A percentile compares a stretch with the other conserved stretches of the same genome.
Evolutionary conservation across 768 basidiomycete genomes (phyloP).

Genomic region (Strobilomyces dryophilus): DNA sequence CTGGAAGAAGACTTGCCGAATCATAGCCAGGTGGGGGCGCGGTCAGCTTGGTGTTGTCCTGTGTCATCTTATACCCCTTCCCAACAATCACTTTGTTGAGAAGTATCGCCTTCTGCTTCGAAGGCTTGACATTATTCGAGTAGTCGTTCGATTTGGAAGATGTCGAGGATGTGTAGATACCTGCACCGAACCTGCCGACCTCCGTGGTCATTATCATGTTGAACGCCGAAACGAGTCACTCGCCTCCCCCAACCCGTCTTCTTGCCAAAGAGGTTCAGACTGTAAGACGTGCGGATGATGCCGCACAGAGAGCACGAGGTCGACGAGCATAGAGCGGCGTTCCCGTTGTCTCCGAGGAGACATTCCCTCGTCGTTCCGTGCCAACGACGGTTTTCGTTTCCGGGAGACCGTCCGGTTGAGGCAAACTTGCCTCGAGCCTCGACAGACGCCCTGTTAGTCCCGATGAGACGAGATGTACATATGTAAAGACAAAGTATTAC

Average conservation of each 20-base stretch:
- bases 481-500: slow-evolving; percentile 4
- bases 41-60: slow-evolving; percentile 51
- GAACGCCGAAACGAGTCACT: slow-evolving; percentile 4
- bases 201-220: slow-evolving; percentile 3
- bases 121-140: slow-evolving; percentile 53
- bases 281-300: slow-evolving; percentile 62
- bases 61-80: slow-evolving; percentile 61
- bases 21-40: slow-evolving; percentile 62
- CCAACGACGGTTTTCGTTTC: slow-evolving; percentile 74
- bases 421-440: slow-evolving; percentile 59
- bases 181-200: slow-evolving; percentile 54
- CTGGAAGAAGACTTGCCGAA: slow-evolving; percentile 43
- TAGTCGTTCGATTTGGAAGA: slow-evolving; percentile 82
- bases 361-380: slow-evolving; percentile 68
- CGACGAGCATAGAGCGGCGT: slow-evolving; percentile 48
- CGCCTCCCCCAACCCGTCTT: slow-evolving; percentile 73
- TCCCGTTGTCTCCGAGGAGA: slow-evolving; percentile 59
- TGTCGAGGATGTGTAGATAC: slow-evolving; percentile 73
- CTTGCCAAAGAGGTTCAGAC: slow-evolving; percentile 59
- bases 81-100: slow-evolving; percentile 73
- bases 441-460: slow-evolving; percentile 42
- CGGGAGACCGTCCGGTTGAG: slow-evolving; percentile 48
- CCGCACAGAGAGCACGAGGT: slow-evolving; percentile 57
- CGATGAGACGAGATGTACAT: background rate
- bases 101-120: slow-evolving; percentile 58